Base-by-base conservation (phyloP, 768 basidiomycete genomes). In the Psilocybe azurescens region DNA sequence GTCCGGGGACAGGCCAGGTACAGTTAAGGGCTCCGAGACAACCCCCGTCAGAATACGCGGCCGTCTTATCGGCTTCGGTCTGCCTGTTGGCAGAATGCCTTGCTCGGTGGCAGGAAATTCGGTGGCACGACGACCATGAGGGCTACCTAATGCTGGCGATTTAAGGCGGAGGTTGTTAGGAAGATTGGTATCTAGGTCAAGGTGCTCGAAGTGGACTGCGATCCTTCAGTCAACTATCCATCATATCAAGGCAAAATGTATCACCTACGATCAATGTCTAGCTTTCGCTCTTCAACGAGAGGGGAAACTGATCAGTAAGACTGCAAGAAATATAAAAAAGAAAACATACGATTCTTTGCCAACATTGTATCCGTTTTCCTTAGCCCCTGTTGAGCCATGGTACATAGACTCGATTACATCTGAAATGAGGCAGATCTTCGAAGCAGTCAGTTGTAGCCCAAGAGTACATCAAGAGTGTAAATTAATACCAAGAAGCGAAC, bases 361-460 rank as follows among this genome's bases (percentile, higher is more conserved):
- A 72, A 71, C 20, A 61, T 61, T 9, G 76, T 70, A 36, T 75
- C 69, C n/a, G 77, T 77, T 44, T 71, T 66, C 10, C 81, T 67
- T 30, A 67, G 70, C 9, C 80, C 62, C 81, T 82, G 32, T 77
- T 79, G 0, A 77, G 65, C 80, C 80, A 83, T 2, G 82, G 82
- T 2, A 81, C 79, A 38, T 76, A 82, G 3, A 80, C 76, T 6
- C 78, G 69, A 59, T 83, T 81, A 58, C 81, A 83, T 0, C 74
- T 73, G 46, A 72, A 73, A 61, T 83, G 81, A 1, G 76, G 69
- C 3, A 83, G 72, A 62, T 82, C 81, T 80, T 48, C 1, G 39
- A 7, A 20, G 28, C 20, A 13, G 3, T 62, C 33, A 49, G 52
- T 5, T 32, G 16, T 28, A 28, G 2, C 2, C 24, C 8, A 0